Percentiles rank a stretch among this genome's conserved stretches.
phyloP scores from a whole-genome alignment of 441 rosid species.

The Bruguiera hainesii region DNA sequence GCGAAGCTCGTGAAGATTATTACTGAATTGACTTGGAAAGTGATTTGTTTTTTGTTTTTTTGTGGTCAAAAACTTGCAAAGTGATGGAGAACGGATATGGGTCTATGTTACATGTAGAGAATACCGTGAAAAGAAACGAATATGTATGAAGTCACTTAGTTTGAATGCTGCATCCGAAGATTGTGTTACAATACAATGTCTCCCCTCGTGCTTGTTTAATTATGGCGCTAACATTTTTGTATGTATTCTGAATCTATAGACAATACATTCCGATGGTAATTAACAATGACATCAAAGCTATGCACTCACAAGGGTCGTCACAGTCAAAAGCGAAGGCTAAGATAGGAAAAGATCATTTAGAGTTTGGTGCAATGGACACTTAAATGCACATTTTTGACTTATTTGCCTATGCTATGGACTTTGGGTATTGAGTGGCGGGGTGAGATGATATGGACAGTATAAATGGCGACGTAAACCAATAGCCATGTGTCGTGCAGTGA shows the following conservation, averaged over 20 bases:
- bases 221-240: background rate
- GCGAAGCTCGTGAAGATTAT: too few relatives aligned
- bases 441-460: background rate
- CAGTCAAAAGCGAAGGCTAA: background rate
- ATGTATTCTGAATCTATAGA: too few relatives aligned
- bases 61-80: too few relatives aligned
- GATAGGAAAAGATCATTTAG: background rate
- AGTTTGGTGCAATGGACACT: background rate
- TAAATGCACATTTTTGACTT: background rate
- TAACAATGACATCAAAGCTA: too few relatives aligned
- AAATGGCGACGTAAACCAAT: background rate
- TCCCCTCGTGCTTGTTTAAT: background rate
- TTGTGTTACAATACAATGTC: background rate
- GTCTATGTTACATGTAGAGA: too few relatives aligned
- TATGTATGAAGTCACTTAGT: too few relatives aligned
- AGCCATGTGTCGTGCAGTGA: background rate
- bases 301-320: background rate
- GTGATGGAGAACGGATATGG: too few relatives aligned
- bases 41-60: too few relatives aligned
- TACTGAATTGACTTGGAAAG: too few relatives aligned
- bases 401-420: background rate
- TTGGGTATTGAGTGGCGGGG: background rate
- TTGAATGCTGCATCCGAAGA: slow-evolving; percentile 15
- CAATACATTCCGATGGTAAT: too few relatives aligned
- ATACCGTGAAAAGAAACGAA: too few relatives aligned